Evolutionary conservation across 2,329 filamentous ascomycete species (phyloP), one percentile per base, ranked within the genome.

Genomic region (Scedosporium aurantiacum): DNA sequence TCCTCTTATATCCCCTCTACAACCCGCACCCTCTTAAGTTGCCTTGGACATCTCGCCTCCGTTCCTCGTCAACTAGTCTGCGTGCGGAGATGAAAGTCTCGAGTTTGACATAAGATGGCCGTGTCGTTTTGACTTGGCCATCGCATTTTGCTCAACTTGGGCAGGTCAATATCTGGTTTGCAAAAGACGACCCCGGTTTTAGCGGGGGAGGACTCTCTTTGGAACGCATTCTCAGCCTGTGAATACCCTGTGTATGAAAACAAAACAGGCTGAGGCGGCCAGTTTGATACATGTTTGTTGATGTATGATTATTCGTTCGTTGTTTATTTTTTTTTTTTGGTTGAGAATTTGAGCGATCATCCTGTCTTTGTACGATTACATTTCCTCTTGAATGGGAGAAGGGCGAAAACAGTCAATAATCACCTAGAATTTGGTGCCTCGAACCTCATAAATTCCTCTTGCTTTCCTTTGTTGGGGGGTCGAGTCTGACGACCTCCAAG

Each of bases 61-160:
- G 83, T 93, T 86, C 85, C 84, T 84, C 91, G 90, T 86, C 88
- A 86, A 94, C 92, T 86, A 94, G 91, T 96, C 91, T 89, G 85
- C 86, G 88, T 95, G 91, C 91, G 90, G 80, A 96, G 81, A 96
- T 82, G 63, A 75, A 83, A 60, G 69, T 73, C 76, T 74, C 74
- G 72, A 67, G 68, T 70, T 70, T 67, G 67, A 72, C 75, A 74
- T 71, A 16, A 74, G 75, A 73, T 70, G 45, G 32, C 57, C 63
- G 66, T 68, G 68, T 74, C 82, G 82, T 84, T 78, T 83, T 84
- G 82, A 74, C 65, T 68, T 61, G 67, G 55, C 37, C 8, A 18
- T 61, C 60, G 55, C 37, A 41, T 45, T 47, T 61, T 45, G 58
- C 21, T 61, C 37, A 47, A 28, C 32, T 61, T 45, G 50, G 52